Percentiles rank a stretch among this genome's conserved stretches.
Conservation (phyloP, 352 stramenopile genomes). For the Globisporangium nodosum region DNA sequence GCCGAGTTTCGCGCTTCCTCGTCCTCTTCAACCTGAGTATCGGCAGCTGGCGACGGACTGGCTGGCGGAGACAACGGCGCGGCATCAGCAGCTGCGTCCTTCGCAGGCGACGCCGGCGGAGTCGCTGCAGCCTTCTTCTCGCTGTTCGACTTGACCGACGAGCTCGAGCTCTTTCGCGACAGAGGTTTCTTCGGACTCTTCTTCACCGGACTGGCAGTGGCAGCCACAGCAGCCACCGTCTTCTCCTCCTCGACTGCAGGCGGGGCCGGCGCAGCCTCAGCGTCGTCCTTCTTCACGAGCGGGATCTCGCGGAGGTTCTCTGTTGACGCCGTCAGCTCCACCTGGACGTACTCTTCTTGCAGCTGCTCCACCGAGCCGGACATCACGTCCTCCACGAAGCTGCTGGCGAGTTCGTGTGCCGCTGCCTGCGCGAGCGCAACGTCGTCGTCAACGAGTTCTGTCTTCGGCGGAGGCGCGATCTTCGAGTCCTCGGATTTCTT, state of each 20-base stretch:
- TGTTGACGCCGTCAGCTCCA: slow-evolving; percentile 52
- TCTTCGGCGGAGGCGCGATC: slow-evolving; percentile 15
- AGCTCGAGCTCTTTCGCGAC: slow-evolving; percentile 21
- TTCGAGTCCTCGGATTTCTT: slow-evolving; percentile 4
- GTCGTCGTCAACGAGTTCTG: slow-evolving; percentile 18
- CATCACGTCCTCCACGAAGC: slow-evolving; percentile 40
- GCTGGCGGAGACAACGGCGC: slow-evolving; percentile 16
- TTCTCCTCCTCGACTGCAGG: slow-evolving; percentile 7
- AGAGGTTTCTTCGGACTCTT: slow-evolving; percentile 18
- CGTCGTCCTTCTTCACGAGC: slow-evolving; percentile 9
- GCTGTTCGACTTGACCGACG: slow-evolving; percentile 18
- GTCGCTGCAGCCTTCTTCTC: slow-evolving; percentile 14
- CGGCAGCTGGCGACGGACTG: background rate
- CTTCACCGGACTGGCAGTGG: slow-evolving; percentile 8
- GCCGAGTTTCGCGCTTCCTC: slow-evolving; percentile 11
- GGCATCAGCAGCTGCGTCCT: slow-evolving; percentile 16
- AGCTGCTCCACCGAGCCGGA: slow-evolving; percentile 37
- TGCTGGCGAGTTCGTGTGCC: slow-evolving; percentile 27
- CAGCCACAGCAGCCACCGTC: background rate
- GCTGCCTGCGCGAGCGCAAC: slow-evolving; percentile 21
- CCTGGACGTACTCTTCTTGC: slow-evolving; percentile 62
- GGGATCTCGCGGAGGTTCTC: slow-evolving; percentile 24
- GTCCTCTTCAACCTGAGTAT: slow-evolving; percentile 7
- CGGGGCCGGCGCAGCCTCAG: background rate
- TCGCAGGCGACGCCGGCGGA: slow-evolving; percentile 6